These are phyloP conservation scores for Phytophthora crassamura DNA, from an alignment of 352 stramenopile species.

Conservation along the genomic window DNA sequence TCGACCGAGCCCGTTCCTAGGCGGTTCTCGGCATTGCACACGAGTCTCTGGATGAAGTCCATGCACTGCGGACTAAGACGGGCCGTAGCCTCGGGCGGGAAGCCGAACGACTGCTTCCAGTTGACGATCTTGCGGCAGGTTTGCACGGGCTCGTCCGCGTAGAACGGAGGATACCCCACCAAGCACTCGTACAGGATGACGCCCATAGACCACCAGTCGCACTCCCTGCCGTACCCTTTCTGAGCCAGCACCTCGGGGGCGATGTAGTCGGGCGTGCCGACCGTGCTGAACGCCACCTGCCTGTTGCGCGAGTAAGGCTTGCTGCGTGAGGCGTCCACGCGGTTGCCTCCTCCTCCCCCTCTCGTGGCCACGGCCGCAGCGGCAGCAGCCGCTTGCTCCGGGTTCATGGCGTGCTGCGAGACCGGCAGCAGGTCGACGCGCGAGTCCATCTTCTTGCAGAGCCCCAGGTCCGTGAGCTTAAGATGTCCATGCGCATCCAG, in stretches of 20 bases:
- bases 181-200: slow-evolving; percentile 99
- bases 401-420: slow-evolving; percentile 72
- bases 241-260: slow-evolving; percentile 97
- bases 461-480: slow-evolving; percentile 99
- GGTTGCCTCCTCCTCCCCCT: slow-evolving; percentile 34
- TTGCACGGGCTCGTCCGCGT: slow-evolving; percentile 96
- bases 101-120: slow-evolving; percentile 88
- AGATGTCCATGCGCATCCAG: slow-evolving; percentile 98
- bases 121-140: slow-evolving; percentile 97
- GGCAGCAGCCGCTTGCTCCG: slow-evolving; percentile 23
- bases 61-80: slow-evolving; percentile 86
- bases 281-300: slow-evolving; percentile 97
- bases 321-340: slow-evolving; percentile 60
- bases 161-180: slow-evolving; percentile 99
- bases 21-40: slow-evolving; percentile 94
- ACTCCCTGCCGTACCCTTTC: slow-evolving; percentile 86
- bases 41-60: slow-evolving; percentile 93
- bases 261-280: slow-evolving; percentile 99
- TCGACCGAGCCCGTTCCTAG: slow-evolving; percentile 94
- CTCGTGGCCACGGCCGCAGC: slow-evolving; percentile 18
- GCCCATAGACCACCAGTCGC: slow-evolving; percentile 99
- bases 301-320: slow-evolving; percentile 60
- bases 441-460: slow-evolving; percentile 98
- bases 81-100: slow-evolving; percentile 67
- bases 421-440: slow-evolving; percentile 79